Conservation (phyloP, 2,329 filamentous ascomycete genomes). For the Ramularia endophylla region DNA sequence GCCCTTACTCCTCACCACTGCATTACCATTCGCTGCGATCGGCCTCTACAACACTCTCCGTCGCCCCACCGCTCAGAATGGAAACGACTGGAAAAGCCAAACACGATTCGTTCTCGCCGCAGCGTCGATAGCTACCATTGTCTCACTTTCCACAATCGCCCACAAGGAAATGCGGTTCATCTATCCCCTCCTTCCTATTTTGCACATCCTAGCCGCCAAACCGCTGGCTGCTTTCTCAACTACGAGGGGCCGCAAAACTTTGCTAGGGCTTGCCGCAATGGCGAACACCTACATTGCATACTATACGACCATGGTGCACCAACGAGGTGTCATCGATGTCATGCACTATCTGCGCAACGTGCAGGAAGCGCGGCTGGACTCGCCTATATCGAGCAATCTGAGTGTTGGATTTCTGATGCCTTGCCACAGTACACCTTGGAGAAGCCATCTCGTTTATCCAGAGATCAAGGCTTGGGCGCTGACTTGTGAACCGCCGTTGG, state of each 20-base stretch:
- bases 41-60: conserved; percentile 51
- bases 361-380: conserved; percentile 19
- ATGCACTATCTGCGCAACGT: conserved; percentile 68
- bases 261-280: conserved; percentile 50
- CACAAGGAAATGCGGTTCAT: conserved; percentile 99
- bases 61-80: too few relatives aligned
- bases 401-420: conserved; percentile 81
- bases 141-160: conserved; percentile 67
- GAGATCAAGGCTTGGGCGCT: conserved; percentile 74
- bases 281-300: conserved; percentile 61
- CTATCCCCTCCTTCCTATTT: conserved; percentile 80
- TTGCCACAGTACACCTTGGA: conserved; percentile 95
- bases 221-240: conserved; percentile 59
- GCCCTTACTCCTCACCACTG: conserved; percentile 77
- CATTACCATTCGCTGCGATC: conserved; percentile 66
- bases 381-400: conserved; percentile 23
- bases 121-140: conserved; percentile 53
- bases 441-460: conserved; percentile 74
- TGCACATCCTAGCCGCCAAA: conserved; percentile 73
- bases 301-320: conserved; percentile 72
- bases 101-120: conserved; percentile 49
- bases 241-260: conserved; percentile 26
- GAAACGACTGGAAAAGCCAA: conserved; percentile 7
- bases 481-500: conserved; percentile 81
- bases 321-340: conserved; percentile 71